Percentiles rank a stretch among this genome's conserved stretches.
These are phyloP conservation scores for Lentinula lateritia DNA, from an alignment of 768 basidiomycete genomes.

Conservation along the genomic window DNA sequence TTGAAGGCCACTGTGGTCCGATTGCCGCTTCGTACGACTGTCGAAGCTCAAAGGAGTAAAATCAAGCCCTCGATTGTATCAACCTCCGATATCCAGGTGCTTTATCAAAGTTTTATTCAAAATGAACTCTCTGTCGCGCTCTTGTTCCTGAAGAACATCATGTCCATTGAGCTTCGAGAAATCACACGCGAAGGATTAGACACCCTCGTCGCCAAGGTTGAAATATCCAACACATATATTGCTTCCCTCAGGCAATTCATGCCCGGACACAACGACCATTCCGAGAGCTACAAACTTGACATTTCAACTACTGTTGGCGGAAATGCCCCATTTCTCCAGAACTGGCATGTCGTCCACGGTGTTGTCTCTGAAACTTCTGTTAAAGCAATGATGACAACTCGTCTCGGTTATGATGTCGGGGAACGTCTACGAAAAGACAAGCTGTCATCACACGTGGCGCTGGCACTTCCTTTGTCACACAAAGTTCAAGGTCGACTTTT, in stretches of 20 bases:
- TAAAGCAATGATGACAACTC: conserved; percentile 2
- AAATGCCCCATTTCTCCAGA: not conserved
- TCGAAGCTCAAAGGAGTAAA: conserved; percentile 9
- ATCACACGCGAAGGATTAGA: conserved; percentile 13
- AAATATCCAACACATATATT: conserved; percentile 11
- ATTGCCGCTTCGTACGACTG: conserved; percentile 20
- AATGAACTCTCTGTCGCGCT: conserved; percentile 18
- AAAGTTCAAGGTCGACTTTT: conserved; percentile 20
- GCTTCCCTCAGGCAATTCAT: conserved; percentile 11
- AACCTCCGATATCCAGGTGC: conserved; percentile 9
- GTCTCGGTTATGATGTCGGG: conserved; percentile 14
- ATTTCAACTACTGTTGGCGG: conserved; percentile 5
- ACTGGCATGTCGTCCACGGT: conserved; percentile 15
- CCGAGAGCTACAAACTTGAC: conserved; percentile 11
- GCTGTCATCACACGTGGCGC: conserved; percentile 21
- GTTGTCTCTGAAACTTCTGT: conserved; percentile 12
- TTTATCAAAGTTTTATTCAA: conserved; percentile 20
- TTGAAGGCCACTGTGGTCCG: conserved; percentile 21
- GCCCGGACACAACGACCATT: conserved; percentile 7
- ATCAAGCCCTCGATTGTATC: conserved; percentile 11
- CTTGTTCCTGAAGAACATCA: conserved; percentile 22
- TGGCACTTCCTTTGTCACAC: conserved; percentile 14
- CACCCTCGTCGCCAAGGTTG: conserved; percentile 12
- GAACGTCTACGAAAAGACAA: conserved; percentile 20
- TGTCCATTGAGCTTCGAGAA: conserved; percentile 19